Base-by-base conservation (phyloP, 345 rosid genomes). In the Chamaenerion angustifolium region DNA sequence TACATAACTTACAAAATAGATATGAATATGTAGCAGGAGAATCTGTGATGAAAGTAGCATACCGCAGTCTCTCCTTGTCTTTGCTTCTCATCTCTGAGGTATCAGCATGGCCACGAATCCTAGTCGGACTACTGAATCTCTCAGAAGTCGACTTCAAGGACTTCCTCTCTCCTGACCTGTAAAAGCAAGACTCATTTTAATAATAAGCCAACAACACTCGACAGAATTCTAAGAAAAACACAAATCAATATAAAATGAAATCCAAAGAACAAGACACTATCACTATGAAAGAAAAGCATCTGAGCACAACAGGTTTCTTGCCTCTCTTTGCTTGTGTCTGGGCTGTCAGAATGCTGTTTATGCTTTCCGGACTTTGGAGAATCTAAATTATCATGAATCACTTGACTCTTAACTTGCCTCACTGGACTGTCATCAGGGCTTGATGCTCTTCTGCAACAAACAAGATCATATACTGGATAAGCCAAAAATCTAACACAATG, bases 31-130 rank as follows among this genome's bases (percentile, higher is more conserved):
- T 42, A 57, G 13, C 37, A n/a, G 42, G 51, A 49, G 17, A 56
- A 16, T 10, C 8, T 17, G 37, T 17, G 27, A 12, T 18, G 14
- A 10, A 55, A 25, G 40, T 42, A 42, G n/a, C 54, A 54, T 69
- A 83, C 95, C 83, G 71, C 67, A 59, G 65, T 55, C 65, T 64
- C 58, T 68, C 80, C 58, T 43, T 63, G 63, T 66, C 76, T 56
- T 62, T 64, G 58, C 59, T 62, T 51, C 73, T 66, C 0, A 47
- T 16, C 31, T 68, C 81, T 52, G 46, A 16, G 17, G 50, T 41
- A 53, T 61, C 69, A 42, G 50, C 46, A 62, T 4, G 59, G 55
- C 42, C 58, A 48, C 16, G 41, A 46, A 65, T 66, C 23, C 68
- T 68, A 40, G 58, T 50, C 54, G 68, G 42, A 44, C 8, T 51